phyloP scores from a whole-genome alignment of 2,329 filamentous ascomycete genomes.

The Trichoderma afroharzianum region DNA sequence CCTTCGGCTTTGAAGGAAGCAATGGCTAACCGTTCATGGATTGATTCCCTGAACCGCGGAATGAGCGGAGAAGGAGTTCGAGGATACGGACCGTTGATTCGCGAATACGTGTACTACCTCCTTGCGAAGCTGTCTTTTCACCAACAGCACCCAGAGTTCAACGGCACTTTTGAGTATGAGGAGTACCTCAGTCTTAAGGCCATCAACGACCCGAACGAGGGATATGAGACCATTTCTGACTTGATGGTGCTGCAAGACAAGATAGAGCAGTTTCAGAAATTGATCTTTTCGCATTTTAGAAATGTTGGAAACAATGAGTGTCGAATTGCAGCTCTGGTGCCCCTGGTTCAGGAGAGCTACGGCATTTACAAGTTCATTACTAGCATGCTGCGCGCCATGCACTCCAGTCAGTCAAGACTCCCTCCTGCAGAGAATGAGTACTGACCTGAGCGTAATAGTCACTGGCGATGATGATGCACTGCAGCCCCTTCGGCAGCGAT shows the following conservation, averaged over 20 bases:
- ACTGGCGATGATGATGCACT: conserved; percentile 93
- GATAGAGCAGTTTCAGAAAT: conserved; percentile 97
- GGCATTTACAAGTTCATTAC: conserved; percentile 99
- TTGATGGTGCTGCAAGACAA: conserved; percentile 96
- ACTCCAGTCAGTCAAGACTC: conserved; percentile 64
- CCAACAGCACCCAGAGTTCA: conserved; percentile 94
- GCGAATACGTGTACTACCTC: conserved; percentile 95
- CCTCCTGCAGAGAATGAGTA: neutral
- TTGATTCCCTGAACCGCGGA: conserved; percentile 86
- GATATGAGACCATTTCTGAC: conserved; percentile 93
- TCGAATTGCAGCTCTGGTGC: conserved; percentile 88
- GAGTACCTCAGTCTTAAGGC: conserved; percentile 98
- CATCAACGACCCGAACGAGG: conserved; percentile 98
- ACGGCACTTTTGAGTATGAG: conserved; percentile 97
- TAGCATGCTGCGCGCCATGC: conserved; percentile 98
- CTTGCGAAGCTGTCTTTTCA: conserved; percentile 96
- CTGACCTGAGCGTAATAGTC: conserved; percentile 45
- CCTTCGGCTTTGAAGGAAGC: conserved; percentile 83
- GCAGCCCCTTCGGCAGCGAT: conserved; percentile 80
- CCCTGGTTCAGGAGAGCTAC: conserved; percentile 94
- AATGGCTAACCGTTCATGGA: conserved; percentile 82
- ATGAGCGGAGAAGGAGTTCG: conserved; percentile 79
- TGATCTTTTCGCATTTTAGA: conserved; percentile 96
- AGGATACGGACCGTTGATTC: conserved; percentile 87
- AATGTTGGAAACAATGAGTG: conserved; percentile 92